Evolutionary conservation across 495 filamentous ascomycete genomes (phyloP), one percentile per base, ranked within the genome.

Genomic region (Chaetomidium leptoderma): DNA sequence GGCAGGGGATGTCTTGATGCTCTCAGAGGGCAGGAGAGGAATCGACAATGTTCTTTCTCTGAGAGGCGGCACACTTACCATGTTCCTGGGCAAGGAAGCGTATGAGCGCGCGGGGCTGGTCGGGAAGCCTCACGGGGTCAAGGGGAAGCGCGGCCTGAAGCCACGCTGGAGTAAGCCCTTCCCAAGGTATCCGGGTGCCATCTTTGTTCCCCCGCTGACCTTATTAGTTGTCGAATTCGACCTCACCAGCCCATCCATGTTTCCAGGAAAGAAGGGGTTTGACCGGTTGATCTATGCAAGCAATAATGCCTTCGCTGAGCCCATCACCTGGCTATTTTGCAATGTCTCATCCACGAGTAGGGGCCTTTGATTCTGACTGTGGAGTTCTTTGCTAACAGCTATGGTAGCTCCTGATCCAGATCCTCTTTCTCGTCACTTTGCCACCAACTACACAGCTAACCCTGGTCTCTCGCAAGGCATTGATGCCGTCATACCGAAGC

Each of bases 211-310:
- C 13, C 6, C 13, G 55, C 29, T 53, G 8, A 48, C 24, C 4
- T 16, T 33, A 47, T 7, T 58, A 93, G 91, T 87, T 21, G 82
- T 98, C 45, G 85, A 96, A 66, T 75, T 91, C 35, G 86, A 97
- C 52, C 80, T 98, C 16, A 82, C 89, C 6, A 76, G 80, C 27
- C 84, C 88, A 0, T 88, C 86, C 11, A 96, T 96, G 89, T 66
- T 90, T 8, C 89, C 89, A 64, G 93, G 92, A 27, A 96, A 92
- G 70, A 95, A 93, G 63, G 89, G 87, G 0, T 97, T 97, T 59
- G 86, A 95, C 57, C 82, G 90, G 42, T 81, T 97, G 37, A 74
- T 88, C 14, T 91, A 90, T 76, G 91, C 91, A 13, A 91, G 87
- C 70, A 84, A 88, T 57, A 92, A 95, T 60, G 88, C 89, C 35